Evolutionary conservation across 257 asterid species (phyloP), one percentile per base, ranked within the genome.

Genomic region (Cruciata laevipes): DNA sequence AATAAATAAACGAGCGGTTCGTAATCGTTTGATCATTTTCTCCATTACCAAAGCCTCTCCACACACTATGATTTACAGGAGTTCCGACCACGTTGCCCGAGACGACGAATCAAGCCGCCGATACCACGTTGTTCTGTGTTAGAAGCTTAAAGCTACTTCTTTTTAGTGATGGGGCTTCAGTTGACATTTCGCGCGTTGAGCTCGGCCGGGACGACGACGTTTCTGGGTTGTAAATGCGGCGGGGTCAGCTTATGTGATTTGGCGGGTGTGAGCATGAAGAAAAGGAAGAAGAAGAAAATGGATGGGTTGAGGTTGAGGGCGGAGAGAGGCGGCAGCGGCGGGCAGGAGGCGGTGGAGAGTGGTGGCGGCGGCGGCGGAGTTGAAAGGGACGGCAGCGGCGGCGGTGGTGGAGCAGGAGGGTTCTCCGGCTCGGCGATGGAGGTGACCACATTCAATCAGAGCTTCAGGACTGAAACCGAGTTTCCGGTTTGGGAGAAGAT

Each of bases 401-500:
- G 66, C 23, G 78, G 77, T 27, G 80, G 77, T 3, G 77, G 66
- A 20, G 78, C 75, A 20, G 80, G 77, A 8, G 78, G 69, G 61
- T 72, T 44, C 69, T 65, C 86, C n/a, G 89, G 85, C 2, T 68
- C 96, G 5, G 83, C 83, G 30, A 87, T 89, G 97, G 96, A 91
- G 81, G 96, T 91, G 40, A 86, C 86, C 57, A 89, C 96, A 64
- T 86, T 91, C 66, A 89, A 89, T 75, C 93, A 84, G 76, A 84
- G 84, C 72, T 84, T 80, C 65, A 75, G 69, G 4, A 31, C 75
- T 60, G 95, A 86, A 70, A 82, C 89, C 40, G 87, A 92, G 8
- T 86, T 92, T 59, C 92, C 95, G 0, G 85, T 89, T n/a, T 92
- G 98, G 97, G 97, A 92, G 1, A 89, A 89, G 81, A 89, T 92